Evolutionary conservation across 495 filamentous ascomycete species (phyloP), one percentile per base, ranked within the genome.

Genomic region (Neurospora sp.): DNA sequence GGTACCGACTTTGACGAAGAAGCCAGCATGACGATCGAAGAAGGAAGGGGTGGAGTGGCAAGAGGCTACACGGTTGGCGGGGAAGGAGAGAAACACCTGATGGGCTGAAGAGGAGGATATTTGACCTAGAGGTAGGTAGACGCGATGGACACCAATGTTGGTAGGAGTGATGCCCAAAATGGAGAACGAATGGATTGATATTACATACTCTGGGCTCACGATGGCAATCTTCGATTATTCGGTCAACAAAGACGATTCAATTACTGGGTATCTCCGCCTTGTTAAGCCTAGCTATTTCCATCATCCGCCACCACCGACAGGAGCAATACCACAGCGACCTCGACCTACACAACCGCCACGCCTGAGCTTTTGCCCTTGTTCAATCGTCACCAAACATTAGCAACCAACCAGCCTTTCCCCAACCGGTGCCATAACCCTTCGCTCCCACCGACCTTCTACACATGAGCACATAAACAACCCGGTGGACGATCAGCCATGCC

Each of bases 1-100:
- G 96, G 96, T 0, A 96, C 90, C 73, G 96, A 99, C 80, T 96
- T 93, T 73, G 86, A 87, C 39, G 85, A 84, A 69, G 90, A 93
- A 76, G 89, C 91, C 27, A 86, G 85, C 54, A 88, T 91, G 11
- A 86, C 88, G 14, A 85, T 89, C 11, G 92, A 97, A 79, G 90
- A 96, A 80, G 96, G 96, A 37, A 90, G 93, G 79, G 91, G 90
- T 76, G 96, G 96, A 12, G 89, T 97, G 71, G 96, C 96, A 62
- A 91, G 92, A 78, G 96, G 95, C 1, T 99, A 99, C 86, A 89
- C 85, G 0, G 90, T 96, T 72, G 93, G 92, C 23, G 87, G 86
- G 69, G 82, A 81, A 41, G 70, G 73, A n/a, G 75, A 78, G n/a
- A 80, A 77, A 72, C 27, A 66, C 6, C 18, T 66, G 54, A 66